These are phyloP conservation scores for Micractinium conductrix DNA, from an alignment of 139 green algal species.

Conservation along the genomic window DNA sequence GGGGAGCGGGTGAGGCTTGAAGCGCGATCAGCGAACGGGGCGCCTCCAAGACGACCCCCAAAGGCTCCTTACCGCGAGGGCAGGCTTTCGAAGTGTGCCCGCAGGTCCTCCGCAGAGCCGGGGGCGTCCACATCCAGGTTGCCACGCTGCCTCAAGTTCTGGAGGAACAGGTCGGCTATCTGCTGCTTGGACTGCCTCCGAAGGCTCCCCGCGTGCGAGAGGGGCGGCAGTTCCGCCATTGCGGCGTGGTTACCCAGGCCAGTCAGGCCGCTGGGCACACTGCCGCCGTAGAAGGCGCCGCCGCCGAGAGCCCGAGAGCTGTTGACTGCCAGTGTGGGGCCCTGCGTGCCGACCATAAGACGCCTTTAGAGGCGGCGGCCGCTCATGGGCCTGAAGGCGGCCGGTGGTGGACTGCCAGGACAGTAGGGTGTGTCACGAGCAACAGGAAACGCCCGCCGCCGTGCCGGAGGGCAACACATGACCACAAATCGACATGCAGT, in stretches of 20 bases:
- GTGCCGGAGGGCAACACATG: too few species aligned
- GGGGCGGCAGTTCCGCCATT: neutral
- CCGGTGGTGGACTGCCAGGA: too few species aligned
- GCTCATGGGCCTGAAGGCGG: too few species aligned
- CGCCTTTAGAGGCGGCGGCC: too few species aligned
- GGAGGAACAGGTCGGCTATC: slow-evolving; percentile 74
- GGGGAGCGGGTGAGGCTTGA: neutral
- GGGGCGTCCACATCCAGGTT: slow-evolving; percentile 72
- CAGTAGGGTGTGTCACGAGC: too few species aligned
- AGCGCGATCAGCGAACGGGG: neutral
- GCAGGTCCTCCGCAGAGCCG: slow-evolving; percentile 70
- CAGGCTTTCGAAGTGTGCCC: slow-evolving; percentile 83
- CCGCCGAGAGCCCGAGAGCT: neutral
- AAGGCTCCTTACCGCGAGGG: slow-evolving; percentile 64
- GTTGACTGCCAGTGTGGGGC: neutral
- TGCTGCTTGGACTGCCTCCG: slow-evolving; percentile 61
- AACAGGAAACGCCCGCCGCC: too few species aligned
- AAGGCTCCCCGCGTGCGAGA: slow-evolving; percentile 15
- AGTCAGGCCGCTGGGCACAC: neutral
- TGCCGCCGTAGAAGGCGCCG: neutral
- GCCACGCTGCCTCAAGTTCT: slow-evolving; percentile 57
- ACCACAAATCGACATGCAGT: too few species aligned
- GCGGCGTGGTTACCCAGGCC: neutral
- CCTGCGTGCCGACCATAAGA: neutral
- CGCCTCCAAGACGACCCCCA: neutral